These are phyloP conservation scores for Salix purpurea DNA, from an alignment of 345 rosid genomes.

Conservation along the genomic window DNA sequence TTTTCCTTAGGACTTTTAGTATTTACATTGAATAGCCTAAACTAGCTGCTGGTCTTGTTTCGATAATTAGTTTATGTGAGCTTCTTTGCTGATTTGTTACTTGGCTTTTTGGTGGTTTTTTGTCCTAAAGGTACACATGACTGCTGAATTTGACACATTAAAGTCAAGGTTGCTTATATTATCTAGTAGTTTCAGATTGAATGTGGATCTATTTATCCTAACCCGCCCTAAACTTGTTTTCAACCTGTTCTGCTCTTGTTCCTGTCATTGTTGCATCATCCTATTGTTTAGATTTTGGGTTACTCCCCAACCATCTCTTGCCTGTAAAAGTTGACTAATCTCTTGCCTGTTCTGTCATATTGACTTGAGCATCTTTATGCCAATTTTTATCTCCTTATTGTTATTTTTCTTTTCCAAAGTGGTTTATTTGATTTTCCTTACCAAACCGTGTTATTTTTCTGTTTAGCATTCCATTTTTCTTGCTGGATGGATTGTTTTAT, in stretches of 20 bases:
- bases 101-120: not conserved
- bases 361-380: not conserved
- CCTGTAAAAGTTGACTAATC: not conserved
- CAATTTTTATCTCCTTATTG: not conserved
- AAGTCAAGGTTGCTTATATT: not conserved
- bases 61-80: not conserved
- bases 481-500: not conserved
- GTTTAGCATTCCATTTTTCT: not conserved
- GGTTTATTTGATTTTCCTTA: constrained; percentile 1
- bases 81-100: not conserved
- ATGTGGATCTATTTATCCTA: not conserved
- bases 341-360: not conserved
- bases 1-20: not conserved
- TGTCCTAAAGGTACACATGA: constrained; percentile 17
- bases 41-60: not conserved
- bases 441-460: not conserved
- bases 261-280: not conserved
- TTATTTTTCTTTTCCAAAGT: not conserved
- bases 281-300: not conserved
- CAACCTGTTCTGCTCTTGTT: not conserved
- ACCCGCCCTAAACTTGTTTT: not conserved
- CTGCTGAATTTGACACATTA: constrained; percentile 12
- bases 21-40: not conserved
- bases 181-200: constrained; percentile 1
- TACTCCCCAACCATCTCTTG: too few relatives aligned